Evolutionary conservation across 345 rosid genomes (phyloP), one percentile per base, ranked within the genome.

Genomic region (Melastoma malabathricum): DNA sequence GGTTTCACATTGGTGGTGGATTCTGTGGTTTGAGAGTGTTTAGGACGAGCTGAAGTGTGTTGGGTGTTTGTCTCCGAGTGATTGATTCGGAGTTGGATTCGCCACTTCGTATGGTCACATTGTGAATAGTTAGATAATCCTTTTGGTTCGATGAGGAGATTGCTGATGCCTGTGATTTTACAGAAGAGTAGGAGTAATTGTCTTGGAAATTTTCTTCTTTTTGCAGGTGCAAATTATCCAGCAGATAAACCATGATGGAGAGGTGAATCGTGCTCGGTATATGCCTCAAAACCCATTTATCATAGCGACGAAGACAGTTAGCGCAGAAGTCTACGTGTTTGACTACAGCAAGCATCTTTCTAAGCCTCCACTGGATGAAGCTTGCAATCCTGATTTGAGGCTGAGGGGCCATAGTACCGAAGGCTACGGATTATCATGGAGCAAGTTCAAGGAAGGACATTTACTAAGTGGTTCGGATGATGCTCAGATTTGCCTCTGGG

Each of bases 401-500:
- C 73, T 92, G 47, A 77, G 94, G 55, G 99, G 99, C 41, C 97
- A 93, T 58, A 84, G 75, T 68, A 84, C 99, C 18, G 97, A 93
- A 48, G 99, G 97, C 0, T 93, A 93, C 58, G 99, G 99, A 16
- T 72, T 93, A 22, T 93, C 97, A 2, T 93, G 99, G 97, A 88
- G 95, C 59, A 88, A 76, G 78, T 88, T 83, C 67, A 93, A 81
- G 81, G 71, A 75, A 41, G 99, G 97, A 16, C 84, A 88, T 72
- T 62, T 93, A 67, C 90, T 93, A 15, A 93, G 99, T 57, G 97
- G 97, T 48, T 85, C 97, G 53, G 97, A 93, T 68, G 99, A 93
- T 64, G 90, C 99, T 57, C 99, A 93, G 70, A 85, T 93, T 59
- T 93, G 99, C 66, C 59, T 93, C 59, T 93, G 99, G 99, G 99